These are phyloP conservation scores for Colletotrichum lupini DNA, from an alignment of 2,329 filamentous ascomycete genomes.

Conservation along the genomic window DNA sequence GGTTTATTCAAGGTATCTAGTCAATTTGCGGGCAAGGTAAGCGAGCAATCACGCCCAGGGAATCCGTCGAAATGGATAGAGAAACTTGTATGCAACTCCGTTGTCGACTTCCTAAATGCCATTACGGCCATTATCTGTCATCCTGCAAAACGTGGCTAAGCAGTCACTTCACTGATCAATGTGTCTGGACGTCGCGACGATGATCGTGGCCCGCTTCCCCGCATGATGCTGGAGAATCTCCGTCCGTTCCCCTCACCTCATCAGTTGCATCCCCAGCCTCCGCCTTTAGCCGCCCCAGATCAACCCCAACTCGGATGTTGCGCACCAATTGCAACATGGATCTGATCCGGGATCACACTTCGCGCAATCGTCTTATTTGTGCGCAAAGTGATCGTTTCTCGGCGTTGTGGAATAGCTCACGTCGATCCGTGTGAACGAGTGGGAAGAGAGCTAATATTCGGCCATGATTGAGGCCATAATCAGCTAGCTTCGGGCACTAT, in stretches of 20 bases:
- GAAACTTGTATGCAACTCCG: no score
- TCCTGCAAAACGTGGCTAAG: not conserved
- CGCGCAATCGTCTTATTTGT: conserved; percentile 17
- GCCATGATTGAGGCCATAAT: not conserved
- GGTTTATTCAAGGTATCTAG: no score
- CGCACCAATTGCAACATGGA: conserved; percentile 12
- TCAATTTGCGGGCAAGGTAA: no score
- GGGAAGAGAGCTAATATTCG: not conserved
- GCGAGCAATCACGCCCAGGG: no score
- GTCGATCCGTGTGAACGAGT: not conserved
- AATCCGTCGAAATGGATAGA: no score
- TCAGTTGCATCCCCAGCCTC: conserved; percentile 10
- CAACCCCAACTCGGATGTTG: conserved; percentile 14
- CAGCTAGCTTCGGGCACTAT: not conserved
- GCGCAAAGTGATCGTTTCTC: conserved; percentile 27
- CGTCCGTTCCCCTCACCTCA: not conserved
- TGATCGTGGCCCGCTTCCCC: not conserved
- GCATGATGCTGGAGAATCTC: conserved; percentile 15
- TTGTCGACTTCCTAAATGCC: no score
- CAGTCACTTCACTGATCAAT: not conserved
- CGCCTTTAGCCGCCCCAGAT: conserved; percentile 28
- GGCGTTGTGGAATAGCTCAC: not conserved
- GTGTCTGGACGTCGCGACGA: not conserved
- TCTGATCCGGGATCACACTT: not conserved
- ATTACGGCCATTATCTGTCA: no score